Evolutionary conservation across 2,329 filamentous ascomycete species (phyloP), one percentile per base, ranked within the genome.

Genomic region (Trichoderma arundinaceum): DNA sequence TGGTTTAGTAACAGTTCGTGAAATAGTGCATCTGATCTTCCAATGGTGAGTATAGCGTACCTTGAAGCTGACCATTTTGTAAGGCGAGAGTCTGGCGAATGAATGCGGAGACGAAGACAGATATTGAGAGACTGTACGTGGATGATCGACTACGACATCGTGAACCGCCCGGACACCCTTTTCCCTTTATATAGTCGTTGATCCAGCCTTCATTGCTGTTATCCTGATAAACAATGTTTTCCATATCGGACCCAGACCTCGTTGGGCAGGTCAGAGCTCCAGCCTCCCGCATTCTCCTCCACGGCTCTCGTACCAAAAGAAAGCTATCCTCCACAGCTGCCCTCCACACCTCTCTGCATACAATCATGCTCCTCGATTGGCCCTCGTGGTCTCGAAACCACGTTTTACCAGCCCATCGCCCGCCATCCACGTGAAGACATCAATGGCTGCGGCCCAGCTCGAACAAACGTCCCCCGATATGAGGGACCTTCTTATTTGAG

Each of bases 21-120:
- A n/a, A 17, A 2, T 2, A n/a, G 9, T 15, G 10, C 13, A 1
- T 9, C 2, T 3, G 22, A 19, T 15, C 4, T 7, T 12, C 5
- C 10, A 17, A 12, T 38, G 1, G 5, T 7, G 5, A 22, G 33
- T 1, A 56, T 46, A n/a, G 15, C 33, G 8, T 44, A 66, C 65
- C 51, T 63, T 62, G 59, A 58, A 43, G 65, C 51, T 57, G 44
- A 66, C 58, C 65, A 66, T 66, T 52, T 28, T 64, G 61, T n/a
- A 33, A 17, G 19, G 15, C 9, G 19, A 15, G 53, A 61, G 38
- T 52, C 22, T 35, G 33, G 17, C 7, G 8, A 15, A 39, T 51
- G 13, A 28, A 35, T 38, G n/a, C 3, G n/a, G 32, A 52, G 38
- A 41, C 5, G 33, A 33, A 48, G 52, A 6, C 9, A 35, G 28